Conservation (phyloP, 2,329 filamentous ascomycete genomes). For the Aspergillus brunneoviolaceus region DNA sequence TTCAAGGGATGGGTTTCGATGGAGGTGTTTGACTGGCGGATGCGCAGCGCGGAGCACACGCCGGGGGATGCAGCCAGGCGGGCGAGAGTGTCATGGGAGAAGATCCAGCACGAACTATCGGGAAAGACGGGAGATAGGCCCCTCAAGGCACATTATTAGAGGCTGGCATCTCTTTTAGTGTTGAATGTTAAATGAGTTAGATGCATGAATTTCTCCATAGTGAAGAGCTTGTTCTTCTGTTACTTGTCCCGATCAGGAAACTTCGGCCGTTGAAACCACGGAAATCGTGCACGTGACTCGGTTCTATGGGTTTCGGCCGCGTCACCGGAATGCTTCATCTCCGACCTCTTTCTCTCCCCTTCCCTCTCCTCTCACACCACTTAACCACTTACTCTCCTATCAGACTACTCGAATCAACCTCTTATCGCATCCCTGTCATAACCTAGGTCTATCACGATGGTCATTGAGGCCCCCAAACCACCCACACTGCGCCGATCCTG, state of each 20-base stretch:
- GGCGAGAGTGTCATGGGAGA: conserved; percentile 22
- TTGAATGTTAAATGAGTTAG: neutral
- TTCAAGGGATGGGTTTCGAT: conserved; percentile 35
- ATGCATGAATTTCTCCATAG: neutral
- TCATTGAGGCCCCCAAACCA: neutral
- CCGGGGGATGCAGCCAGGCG: conserved; percentile 20
- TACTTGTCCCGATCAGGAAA: neutral
- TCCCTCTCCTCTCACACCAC: neutral
- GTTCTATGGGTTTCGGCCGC: neutral
- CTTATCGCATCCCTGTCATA: neutral
- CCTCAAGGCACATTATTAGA: neutral
- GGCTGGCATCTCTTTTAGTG: neutral
- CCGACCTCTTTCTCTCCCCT: neutral
- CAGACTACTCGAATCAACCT: neutral
- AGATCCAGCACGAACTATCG: conserved; percentile 13
- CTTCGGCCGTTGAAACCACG: neutral
- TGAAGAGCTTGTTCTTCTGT: no score
- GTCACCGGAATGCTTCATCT: neutral
- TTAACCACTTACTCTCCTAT: neutral
- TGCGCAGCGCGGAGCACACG: conserved; percentile 20
- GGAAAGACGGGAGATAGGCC: neutral
- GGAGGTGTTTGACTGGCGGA: conserved; percentile 34
- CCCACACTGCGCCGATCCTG: conserved; percentile 29
- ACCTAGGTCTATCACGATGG: neutral
- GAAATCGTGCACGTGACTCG: neutral